Evolutionary conservation across 805 yeast species (phyloP).

Genomic region (Candida nemodendra): DNA sequence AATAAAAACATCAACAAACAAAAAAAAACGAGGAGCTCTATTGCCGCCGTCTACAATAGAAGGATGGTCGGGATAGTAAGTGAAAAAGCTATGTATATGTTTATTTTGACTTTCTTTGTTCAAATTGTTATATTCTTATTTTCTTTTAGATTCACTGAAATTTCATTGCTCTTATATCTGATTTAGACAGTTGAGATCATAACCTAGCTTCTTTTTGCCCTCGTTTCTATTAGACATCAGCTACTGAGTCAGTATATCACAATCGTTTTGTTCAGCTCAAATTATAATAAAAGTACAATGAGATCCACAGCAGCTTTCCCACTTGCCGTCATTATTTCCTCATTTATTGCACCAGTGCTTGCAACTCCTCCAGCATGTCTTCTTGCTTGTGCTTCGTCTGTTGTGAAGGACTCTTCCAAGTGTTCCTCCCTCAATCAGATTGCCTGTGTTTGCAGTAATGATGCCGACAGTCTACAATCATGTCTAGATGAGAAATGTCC

Average conservation of each 20-base stretch:
- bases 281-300: too few relatives aligned
- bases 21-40: conserved; percentile 1
- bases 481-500: conserved; percentile 77
- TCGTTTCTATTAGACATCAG: too few relatives aligned
- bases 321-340: conserved; percentile 36
- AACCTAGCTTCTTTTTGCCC: too few relatives aligned
- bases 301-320: conserved; percentile 22
- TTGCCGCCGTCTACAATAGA: too few relatives aligned
- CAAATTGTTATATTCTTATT: background rate
- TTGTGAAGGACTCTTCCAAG: conserved; percentile 48
- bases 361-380: conserved; percentile 89
- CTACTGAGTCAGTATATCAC: too few relatives aligned
- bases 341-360: conserved; percentile 40
- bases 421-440: conserved; percentile 65
- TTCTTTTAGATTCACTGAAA: background rate
- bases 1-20: conserved; percentile 6
- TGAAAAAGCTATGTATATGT: background rate
- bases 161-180: too few relatives aligned
- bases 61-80: background rate
- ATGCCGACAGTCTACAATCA: conserved; percentile 48
- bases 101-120: background rate
- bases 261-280: too few relatives aligned
- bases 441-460: conserved; percentile 63
- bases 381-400: conserved; percentile 81
- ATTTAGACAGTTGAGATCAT: too few relatives aligned